These are phyloP conservation scores for Cucurbita moschata DNA, from an alignment of 306 rosid species.

Conservation along the genomic window DNA sequence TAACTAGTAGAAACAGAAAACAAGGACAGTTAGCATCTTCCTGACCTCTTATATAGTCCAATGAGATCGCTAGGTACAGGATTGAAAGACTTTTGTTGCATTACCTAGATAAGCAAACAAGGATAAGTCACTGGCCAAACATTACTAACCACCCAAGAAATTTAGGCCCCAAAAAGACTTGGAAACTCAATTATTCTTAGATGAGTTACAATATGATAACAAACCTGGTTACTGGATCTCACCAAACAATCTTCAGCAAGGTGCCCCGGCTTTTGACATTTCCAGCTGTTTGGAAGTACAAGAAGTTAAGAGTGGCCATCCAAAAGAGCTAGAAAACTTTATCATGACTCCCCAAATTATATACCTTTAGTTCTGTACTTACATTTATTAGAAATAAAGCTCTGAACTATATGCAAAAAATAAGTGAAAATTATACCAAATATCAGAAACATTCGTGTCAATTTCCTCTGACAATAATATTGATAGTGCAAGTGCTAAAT, in stretches of 20 bases:
- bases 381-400: background rate
- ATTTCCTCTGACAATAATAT: background rate
- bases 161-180: background rate
- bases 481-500: background rate
- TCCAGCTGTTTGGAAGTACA: constrained; percentile 48
- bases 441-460: constrained; percentile 7
- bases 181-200: background rate
- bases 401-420: background rate
- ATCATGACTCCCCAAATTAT: background rate
- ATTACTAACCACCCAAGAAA: background rate
- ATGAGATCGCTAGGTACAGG: constrained; percentile 49
- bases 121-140: background rate
- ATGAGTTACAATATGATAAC: constrained; percentile 8
- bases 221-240: constrained; percentile 32
- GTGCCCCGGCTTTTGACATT: constrained; percentile 77
- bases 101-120: constrained; percentile 20
- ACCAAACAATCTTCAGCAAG: constrained; percentile 77
- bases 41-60: constrained; percentile 54
- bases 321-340: constrained; percentile 7
- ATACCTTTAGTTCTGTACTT: background rate
- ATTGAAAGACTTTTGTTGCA: constrained; percentile 25
- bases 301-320: constrained; percentile 9
- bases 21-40: background rate
- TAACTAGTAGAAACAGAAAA: background rate
- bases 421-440: background rate